Percentiles rank a stretch among this genome's conserved stretches.
Conservation (phyloP, 1,139 yeast species). For the Arxiozyma slooffiae region DNA sequence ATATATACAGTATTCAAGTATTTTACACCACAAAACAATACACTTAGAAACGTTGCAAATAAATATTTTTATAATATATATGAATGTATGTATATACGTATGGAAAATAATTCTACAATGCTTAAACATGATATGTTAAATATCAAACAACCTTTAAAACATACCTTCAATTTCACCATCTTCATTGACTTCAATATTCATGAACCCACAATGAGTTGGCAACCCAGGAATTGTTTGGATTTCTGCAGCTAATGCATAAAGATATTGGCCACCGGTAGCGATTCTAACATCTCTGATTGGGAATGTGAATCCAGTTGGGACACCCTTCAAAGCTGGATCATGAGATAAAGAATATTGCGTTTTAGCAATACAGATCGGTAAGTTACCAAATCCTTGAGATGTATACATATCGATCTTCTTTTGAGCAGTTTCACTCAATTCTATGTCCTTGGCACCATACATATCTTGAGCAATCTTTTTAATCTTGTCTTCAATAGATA, state of each 20-base stretch:
- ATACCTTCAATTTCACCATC: constrained; percentile 74
- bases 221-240: constrained; percentile 79
- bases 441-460: constrained; percentile 68
- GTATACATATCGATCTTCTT: constrained; percentile 57
- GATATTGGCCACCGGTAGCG: constrained; percentile 74
- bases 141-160: constrained; percentile 33
- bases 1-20: no score
- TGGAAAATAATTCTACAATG: no score
- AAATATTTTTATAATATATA: no score
- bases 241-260: constrained; percentile 74
- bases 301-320: constrained; percentile 66
- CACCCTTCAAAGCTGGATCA: constrained; percentile 74
- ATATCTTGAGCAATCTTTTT: constrained; percentile 56
- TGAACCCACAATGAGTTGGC: constrained; percentile 77
- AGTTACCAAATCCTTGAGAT: constrained; percentile 59
- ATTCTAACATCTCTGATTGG: constrained; percentile 76
- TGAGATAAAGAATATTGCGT: constrained; percentile 77
- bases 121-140: neutral
- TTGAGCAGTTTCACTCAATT: constrained; percentile 57
- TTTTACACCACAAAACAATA: neutral
- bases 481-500: constrained; percentile 54
- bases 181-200: constrained; percentile 74
- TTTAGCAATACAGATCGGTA: constrained; percentile 76
- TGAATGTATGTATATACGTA: no score
- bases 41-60: neutral